Base-by-base conservation (phyloP, 768 basidiomycete species). In the Serpula lacrymans region DNA sequence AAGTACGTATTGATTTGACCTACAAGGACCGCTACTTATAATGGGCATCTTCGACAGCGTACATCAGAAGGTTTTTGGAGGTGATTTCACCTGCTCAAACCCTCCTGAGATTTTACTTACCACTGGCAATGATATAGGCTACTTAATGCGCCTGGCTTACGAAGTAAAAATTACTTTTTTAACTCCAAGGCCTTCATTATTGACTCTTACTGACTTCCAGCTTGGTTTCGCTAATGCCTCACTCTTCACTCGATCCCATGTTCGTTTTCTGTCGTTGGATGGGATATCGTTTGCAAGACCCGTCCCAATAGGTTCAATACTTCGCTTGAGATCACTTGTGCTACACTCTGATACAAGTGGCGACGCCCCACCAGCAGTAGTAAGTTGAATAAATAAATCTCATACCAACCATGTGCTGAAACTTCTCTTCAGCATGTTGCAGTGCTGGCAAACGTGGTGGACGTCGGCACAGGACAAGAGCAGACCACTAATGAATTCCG, bases 21-120 rank as follows among this genome's bases (percentile, higher is more conserved):
- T 29, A 29, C 27, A 14, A 9, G 14, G 27, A 9, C n/a, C 24
- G 22, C 28, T 33, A 23, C 20, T 9, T 28, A 16, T 10, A 32
- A 14, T 24, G 47, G 11, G 45, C 30, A 14, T 38, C 10, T 12
- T 36, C 3, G 20, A 11, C 39, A 87, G 84, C 48, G 72, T 90
- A 3, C 88, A 91, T 55, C 81, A 83, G 42, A 91, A 91, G 57
- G 70, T 90, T 11, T 92, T 91, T 51, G 87, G 87, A 58, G 87
- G 87, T 52, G 71, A 57, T 39, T 13, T 9, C 16, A 32, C 10
- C 37, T 28, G 12, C 14, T 23, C 9, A 12, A 23, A 17, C n/a
- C 5, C 14, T 27, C 17, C 28, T 8, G 9, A 14, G 7, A 9
- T 9, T 9, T 26, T 25, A 8, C 12, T 34, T 24, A 34, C 18